Base-by-base conservation (phyloP, 768 basidiomycete species). In the Daedalea quercina region DNA sequence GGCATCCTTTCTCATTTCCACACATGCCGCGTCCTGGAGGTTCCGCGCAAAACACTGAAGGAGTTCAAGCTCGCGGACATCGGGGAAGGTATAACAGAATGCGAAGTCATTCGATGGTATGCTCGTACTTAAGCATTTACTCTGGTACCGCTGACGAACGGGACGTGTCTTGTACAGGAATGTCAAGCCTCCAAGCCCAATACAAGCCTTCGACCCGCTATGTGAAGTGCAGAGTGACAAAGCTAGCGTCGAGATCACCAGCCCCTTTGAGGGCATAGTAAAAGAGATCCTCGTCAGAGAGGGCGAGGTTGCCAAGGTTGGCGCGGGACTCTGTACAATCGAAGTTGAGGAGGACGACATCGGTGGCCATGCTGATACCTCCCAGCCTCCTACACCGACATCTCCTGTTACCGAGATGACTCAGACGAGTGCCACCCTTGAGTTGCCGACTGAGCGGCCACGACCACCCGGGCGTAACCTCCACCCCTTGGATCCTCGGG, bases 211-310 rank as follows among this genome's bases (percentile, higher is more conserved):
- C 60, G 87, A 88, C 45, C 67, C 76, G 17, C 71, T 92, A 3
- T 90, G 88, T 62, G 90, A 93, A 56, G 90, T 93, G 2, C 90
- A 92, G 70, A 87, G 84, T 56, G 90, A 93, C 77, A 93, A 93
- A 67, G 90, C 90, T 1, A 87, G 82, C 67, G 90, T 94, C 23
- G 91, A 94, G 67, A 92, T 94, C 51, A 94, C 91, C 2, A 86
- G 85, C 52, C 91, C 91, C 1, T 92, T 78, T 61, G 85, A 91
- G 40, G 91, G 91, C 4, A 71, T 82, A 28, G 71, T 94, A 44
- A 82, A 77, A 55, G 77, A 87, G 57, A 67, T 93, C 6, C 73
- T 90, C 1, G 89, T 91, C 17, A 70, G 83, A 57, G 89, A 90
- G 64, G 91, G 91, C 19, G 80, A 90, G 63, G 76, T 93, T 17